phyloP scores from a whole-genome alignment of 2,329 filamentous ascomycete genomes.

The Neocatenulostroma microsporum region DNA sequence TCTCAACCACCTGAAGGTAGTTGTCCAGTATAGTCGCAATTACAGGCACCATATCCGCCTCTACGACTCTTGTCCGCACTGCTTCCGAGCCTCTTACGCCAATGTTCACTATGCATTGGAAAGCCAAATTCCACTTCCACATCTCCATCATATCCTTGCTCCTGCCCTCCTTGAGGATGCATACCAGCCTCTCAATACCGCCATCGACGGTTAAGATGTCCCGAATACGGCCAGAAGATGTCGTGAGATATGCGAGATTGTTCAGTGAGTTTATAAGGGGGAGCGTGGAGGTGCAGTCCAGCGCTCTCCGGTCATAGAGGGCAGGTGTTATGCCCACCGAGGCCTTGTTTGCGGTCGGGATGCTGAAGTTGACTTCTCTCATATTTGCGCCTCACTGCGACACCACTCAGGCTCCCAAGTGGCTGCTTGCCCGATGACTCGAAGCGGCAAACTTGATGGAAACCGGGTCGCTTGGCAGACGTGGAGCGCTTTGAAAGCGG shows the following conservation, averaged over 20 bases:
- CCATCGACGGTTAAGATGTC: constrained; percentile 98
- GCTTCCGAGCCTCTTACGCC: constrained; percentile 91
- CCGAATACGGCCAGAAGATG: constrained; percentile 91
- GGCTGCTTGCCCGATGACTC: constrained; percentile 5
- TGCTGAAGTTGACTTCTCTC: constrained; percentile 99
- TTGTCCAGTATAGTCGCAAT: constrained; percentile 98
- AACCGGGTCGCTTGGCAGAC: not conserved
- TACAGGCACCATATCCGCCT: constrained; percentile 98
- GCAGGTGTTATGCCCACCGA: constrained; percentile 98
- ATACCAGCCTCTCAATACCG: constrained; percentile 90
- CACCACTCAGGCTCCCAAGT: not conserved
- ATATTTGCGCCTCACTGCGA: constrained; percentile 50
- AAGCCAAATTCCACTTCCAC: constrained; percentile 99
- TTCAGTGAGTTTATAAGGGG: constrained; percentile 98
- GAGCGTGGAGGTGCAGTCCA: constrained; percentile 96
- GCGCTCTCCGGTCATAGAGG: constrained; percentile 90
- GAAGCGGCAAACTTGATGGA: constrained; percentile 2
- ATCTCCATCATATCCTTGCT: constrained; percentile 99
- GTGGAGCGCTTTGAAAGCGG: too few species aligned
- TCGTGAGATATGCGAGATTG: constrained; percentile 96
- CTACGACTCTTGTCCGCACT: constrained; percentile 89
- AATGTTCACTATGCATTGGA: constrained; percentile 98
- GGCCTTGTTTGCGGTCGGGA: constrained; percentile 98
- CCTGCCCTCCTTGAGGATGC: constrained; percentile 93
- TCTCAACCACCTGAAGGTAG: constrained; percentile 94